Conservation (phyloP, 305 asterid genomes). For the Solanum hybrid region DNA sequence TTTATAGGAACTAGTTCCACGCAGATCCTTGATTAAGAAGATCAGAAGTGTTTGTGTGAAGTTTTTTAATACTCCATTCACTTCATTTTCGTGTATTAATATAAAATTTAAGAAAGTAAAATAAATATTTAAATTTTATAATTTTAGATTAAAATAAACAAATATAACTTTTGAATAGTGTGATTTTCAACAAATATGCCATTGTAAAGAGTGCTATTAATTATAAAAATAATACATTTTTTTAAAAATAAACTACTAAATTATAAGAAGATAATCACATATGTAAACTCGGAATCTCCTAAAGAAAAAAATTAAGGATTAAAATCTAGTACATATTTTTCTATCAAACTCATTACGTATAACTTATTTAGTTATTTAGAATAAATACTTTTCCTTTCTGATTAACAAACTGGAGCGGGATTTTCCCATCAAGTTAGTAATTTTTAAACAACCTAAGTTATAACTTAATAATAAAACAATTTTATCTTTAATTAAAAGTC, state of each 20-base stretch:
- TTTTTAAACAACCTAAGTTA: no score
- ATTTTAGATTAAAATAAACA: neutral
- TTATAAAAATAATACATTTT: neutral
- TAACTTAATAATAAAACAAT: no score
- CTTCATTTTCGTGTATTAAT: neutral
- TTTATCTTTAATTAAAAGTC: no score
- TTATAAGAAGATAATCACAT: neutral
- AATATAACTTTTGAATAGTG: neutral
- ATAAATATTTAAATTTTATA: no score
- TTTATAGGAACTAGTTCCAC: neutral
- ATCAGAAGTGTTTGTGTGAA: neutral
- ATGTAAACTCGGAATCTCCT: neutral
- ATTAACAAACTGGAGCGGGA: neutral
- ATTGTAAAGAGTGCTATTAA: neutral
- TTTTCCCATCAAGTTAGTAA: neutral
- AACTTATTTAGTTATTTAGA: no score
- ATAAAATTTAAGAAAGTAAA: no score
- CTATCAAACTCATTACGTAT: neutral
- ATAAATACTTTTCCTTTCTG: no score
- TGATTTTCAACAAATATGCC: neutral
- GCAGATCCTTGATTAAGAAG: neutral
- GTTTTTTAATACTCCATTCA: neutral
- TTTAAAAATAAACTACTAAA: no score
- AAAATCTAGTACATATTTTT: no score
- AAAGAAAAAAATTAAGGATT: neutral